Conservation (phyloP, 306 rosid species). For the Arachis stenosperma region DNA sequence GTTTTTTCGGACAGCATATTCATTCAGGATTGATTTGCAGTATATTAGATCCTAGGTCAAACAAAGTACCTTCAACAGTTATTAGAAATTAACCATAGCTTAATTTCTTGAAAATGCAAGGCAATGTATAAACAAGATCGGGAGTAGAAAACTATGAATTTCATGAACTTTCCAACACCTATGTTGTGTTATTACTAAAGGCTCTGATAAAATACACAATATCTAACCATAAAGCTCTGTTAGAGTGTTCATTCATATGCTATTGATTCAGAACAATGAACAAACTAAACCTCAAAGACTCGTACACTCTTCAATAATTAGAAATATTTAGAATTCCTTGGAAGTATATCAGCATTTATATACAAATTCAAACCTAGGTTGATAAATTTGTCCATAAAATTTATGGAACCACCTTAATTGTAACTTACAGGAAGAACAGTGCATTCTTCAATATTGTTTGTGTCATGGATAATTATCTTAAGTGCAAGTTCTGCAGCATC, state of each 20-base stretch:
- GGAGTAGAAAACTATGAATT: neutral
- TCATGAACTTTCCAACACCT: neutral
- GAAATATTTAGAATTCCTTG: neutral
- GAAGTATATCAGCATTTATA: neutral
- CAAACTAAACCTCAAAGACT: neutral
- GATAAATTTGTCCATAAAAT: neutral
- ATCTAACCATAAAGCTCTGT: neutral
- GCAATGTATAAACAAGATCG: neutral
- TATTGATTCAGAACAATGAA: neutral
- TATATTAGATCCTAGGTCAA: slow-evolving; percentile 23
- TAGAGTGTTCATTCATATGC: neutral
- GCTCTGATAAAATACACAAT: neutral
- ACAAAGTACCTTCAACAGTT: neutral
- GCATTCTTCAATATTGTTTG: neutral
- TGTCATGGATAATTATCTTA: neutral
- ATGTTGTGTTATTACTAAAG: neutral
- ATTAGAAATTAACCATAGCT: neutral
- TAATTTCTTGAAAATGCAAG: neutral
- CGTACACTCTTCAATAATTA: neutral
- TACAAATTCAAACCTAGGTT: neutral
- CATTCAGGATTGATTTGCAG: slow-evolving; percentile 29
- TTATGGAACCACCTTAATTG: neutral
- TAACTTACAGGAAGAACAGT: slow-evolving; percentile 21
- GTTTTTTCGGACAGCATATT: slow-evolving; percentile 32
- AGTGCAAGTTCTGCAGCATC: slow-evolving; percentile 35